phyloP scores from a whole-genome alignment of 768 basidiomycete species.

The Sistotremastrum suecicum region DNA sequence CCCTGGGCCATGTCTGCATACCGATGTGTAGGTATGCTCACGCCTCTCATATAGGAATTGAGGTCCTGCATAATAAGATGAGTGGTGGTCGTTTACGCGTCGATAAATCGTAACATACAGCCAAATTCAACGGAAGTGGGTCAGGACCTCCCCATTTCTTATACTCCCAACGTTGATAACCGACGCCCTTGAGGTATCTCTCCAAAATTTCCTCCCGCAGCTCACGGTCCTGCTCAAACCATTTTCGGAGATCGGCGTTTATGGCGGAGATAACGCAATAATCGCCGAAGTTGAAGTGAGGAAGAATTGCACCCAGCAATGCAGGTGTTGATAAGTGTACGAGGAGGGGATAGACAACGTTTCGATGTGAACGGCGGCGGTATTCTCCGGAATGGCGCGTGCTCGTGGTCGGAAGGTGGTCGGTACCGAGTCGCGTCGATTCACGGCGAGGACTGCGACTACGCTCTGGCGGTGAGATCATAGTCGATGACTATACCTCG shows the following conservation, averaged over 20 bases:
- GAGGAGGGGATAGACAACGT: slow-evolving; percentile 27
- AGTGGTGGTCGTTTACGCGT: slow-evolving; percentile 1
- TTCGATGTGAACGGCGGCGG: background rate
- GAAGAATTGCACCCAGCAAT: slow-evolving; percentile 41
- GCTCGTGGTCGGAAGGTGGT: too few relatives aligned
- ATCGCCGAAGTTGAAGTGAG: slow-evolving; percentile 54
- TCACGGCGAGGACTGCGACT: too few relatives aligned
- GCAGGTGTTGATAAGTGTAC: slow-evolving; percentile 37
- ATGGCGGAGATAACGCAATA: slow-evolving; percentile 50
- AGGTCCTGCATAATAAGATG: slow-evolving; percentile 41
- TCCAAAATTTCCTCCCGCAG: slow-evolving; percentile 55
- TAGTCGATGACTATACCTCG: too few relatives aligned
- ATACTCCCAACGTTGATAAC: slow-evolving; percentile 53
- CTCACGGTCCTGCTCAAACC: slow-evolving; percentile 32
- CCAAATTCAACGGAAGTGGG: slow-evolving; percentile 45
- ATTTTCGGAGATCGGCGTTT: slow-evolving; percentile 36
- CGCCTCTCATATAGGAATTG: slow-evolving; percentile 65
- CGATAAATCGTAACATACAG: slow-evolving; percentile 26
- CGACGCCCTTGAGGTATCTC: slow-evolving; percentile 54
- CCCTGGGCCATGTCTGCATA: slow-evolving; percentile 46
- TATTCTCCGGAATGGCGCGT: too few relatives aligned
- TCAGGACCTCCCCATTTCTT: slow-evolving; percentile 23
- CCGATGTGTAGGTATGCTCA: slow-evolving; percentile 61
- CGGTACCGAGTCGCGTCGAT: too few relatives aligned
- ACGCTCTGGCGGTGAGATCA: too few relatives aligned